These are phyloP conservation scores for Puccinia polysora DNA, from an alignment of 1,284 basidiomycete genomes.

Conservation along the genomic window DNA sequence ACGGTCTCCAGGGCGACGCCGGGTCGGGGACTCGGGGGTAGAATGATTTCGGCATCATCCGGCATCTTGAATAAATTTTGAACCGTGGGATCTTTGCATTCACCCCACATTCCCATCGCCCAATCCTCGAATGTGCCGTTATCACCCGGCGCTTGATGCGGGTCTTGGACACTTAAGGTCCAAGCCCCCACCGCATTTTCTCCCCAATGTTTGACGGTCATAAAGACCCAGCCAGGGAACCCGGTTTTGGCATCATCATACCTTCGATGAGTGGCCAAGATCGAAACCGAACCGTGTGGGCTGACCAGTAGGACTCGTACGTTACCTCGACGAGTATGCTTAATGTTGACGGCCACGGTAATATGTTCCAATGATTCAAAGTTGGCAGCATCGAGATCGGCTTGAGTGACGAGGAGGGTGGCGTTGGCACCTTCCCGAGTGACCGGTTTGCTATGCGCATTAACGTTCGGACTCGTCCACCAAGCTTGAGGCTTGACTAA, in stretches of 20 bases:
- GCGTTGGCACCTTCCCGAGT: conserved; percentile 65
- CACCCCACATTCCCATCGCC: conserved; percentile 90
- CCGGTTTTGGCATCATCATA: conserved; percentile 69
- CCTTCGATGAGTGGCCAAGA: conserved; percentile 70
- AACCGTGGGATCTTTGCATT: conserved; percentile 68
- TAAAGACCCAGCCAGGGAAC: conserved; percentile 91
- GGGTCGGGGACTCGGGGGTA: conserved; percentile 50
- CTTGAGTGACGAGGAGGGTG: conserved; percentile 66
- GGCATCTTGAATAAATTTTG: conserved; percentile 62
- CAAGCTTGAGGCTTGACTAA: conserved; percentile 92
- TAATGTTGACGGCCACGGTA: conserved; percentile 87
- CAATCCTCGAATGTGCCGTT: conserved; percentile 82
- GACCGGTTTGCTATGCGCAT: conserved; percentile 55
- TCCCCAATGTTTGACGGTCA: conserved; percentile 96
- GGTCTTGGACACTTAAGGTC: conserved; percentile 71
- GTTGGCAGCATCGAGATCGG: conserved; percentile 69
- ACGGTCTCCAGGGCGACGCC: conserved; percentile 53
- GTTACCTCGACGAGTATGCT: conserved; percentile 78
- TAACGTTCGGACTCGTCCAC: conserved; percentile 53
- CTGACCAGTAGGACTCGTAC: conserved; percentile 84
- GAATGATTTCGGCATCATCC: conserved; percentile 55
- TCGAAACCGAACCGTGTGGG: conserved; percentile 78
- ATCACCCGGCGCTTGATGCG: conserved; percentile 54
- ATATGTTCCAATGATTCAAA: conserved; percentile 87
- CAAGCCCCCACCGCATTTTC: conserved; percentile 89